Conservation (phyloP, 768 basidiomycete genomes). For the Mycena polygramma region DNA sequence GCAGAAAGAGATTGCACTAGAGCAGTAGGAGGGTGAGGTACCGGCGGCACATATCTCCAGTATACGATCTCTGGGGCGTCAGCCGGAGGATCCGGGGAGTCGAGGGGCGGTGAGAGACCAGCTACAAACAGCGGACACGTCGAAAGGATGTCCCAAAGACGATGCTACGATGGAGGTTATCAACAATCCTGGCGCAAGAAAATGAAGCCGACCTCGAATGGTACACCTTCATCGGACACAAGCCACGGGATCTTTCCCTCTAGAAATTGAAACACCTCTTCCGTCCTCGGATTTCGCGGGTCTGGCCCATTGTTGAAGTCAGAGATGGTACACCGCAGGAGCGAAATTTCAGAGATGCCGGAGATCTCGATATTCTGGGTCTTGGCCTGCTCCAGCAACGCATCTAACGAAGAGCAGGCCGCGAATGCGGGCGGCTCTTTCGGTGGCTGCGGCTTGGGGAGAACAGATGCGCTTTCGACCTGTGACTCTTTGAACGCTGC, state of each 20-base stretch:
- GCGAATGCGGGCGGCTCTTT: conserved; percentile 62
- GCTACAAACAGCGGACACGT: conserved; percentile 66
- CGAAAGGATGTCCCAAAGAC: conserved; percentile 74
- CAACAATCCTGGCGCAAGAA: not conserved
- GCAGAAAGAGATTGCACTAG: conserved; percentile 52
- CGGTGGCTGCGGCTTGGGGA: conserved; percentile 67
- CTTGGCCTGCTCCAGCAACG: conserved; percentile 48
- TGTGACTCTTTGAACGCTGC: conserved; percentile 69
- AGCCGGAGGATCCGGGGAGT: conserved; percentile 18
- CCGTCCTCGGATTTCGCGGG: conserved; percentile 60
- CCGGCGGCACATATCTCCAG: conserved; percentile 58
- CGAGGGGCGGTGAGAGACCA: conserved; percentile 37
- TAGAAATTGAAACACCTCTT: conserved; percentile 70
- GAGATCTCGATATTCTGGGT: conserved; percentile 45
- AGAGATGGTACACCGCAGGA: conserved; percentile 74
- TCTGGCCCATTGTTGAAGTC: conserved; percentile 59
- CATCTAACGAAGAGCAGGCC: conserved; percentile 61
- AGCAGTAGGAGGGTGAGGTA: conserved; percentile 51
- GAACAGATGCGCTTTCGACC: conserved; percentile 63
- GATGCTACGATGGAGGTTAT: conserved; percentile 50
- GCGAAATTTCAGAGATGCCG: conserved; percentile 62
- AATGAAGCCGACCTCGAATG: conserved; percentile 55
- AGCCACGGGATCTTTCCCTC: conserved; percentile 74
- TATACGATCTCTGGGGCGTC: conserved; percentile 42
- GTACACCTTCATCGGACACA: conserved; percentile 60